phyloP scores from a whole-genome alignment of 2,329 filamentous ascomycete species.

The Neopestalotiopsis rosae region DNA sequence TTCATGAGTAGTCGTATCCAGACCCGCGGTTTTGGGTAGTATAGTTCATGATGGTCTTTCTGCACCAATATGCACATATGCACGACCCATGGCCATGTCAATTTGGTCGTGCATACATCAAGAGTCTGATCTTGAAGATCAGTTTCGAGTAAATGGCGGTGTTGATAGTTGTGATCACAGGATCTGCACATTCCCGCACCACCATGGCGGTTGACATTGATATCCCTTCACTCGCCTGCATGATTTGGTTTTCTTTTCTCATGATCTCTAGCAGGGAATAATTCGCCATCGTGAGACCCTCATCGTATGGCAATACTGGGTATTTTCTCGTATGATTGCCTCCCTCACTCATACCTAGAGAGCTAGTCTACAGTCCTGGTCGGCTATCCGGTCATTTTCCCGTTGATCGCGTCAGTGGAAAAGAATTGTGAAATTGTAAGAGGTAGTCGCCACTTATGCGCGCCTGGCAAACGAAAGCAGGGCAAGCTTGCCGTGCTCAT shows the following conservation, averaged over 20 bases:
- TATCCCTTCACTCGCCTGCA: background rate
- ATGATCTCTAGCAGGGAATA: background rate
- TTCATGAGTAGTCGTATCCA: background rate
- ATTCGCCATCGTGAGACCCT: background rate
- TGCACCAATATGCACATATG: background rate
- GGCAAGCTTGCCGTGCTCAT: background rate
- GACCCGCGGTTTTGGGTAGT: background rate
- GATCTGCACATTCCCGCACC: conserved; percentile 2
- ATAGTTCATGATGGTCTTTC: background rate
- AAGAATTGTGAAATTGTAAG: background rate
- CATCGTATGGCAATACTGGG: background rate
- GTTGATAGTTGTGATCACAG: background rate
- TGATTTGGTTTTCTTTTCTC: background rate
- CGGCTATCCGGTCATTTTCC: background rate
- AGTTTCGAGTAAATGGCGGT: conserved; percentile 3
- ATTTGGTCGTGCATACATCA: background rate
- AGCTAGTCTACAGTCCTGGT: background rate
- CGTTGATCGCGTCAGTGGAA: background rate
- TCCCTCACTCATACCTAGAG: background rate
- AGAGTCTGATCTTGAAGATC: conserved; percentile 2
- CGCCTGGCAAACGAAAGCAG: background rate
- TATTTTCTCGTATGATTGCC: background rate
- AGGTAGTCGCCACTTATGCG: background rate
- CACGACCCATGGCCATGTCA: background rate
- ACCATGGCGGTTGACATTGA: conserved; percentile 1